Percentiles rank a stretch among this genome's conserved stretches.
phyloP scores from a whole-genome alignment of 2,329 filamentous ascomycete genomes.

The Aphanoascus verrucosus region DNA sequence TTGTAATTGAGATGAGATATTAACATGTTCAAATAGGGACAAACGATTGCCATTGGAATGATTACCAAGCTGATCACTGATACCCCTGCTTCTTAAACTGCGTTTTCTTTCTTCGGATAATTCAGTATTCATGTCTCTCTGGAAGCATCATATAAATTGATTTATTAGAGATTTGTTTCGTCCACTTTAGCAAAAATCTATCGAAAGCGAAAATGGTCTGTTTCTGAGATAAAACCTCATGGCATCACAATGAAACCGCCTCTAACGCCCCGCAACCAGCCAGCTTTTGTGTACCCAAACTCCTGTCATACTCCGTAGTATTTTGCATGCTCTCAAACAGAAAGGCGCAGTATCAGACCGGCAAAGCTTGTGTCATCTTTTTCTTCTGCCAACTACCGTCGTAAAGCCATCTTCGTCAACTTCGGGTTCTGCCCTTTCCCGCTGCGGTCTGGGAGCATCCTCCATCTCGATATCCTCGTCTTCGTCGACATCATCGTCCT shows the following conservation, averaged over 20 bases:
- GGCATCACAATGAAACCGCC: background rate
- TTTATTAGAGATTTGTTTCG: background rate
- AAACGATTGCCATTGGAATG: constrained; percentile 99
- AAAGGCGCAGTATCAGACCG: background rate
- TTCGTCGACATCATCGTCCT: constrained; percentile 45
- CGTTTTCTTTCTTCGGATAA: background rate
- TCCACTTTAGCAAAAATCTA: no score
- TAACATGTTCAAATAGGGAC: constrained; percentile 51
- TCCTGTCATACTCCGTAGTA: background rate
- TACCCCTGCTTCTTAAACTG: constrained; percentile 8
- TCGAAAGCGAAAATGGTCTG: background rate
- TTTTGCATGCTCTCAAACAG: background rate
- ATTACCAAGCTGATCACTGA: constrained; percentile 75
- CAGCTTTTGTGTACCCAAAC: background rate
- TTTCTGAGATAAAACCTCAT: background rate
- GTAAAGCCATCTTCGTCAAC: constrained; percentile 76
- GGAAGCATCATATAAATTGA: no score
- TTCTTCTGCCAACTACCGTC: constrained; percentile 60
- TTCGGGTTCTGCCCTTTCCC: constrained; percentile 57
- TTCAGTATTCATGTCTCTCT: background rate
- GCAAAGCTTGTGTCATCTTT: constrained; percentile 29
- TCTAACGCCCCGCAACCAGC: background rate
- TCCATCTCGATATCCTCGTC: constrained; percentile 51
- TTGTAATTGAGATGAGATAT: background rate
- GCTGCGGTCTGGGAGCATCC: constrained; percentile 42